Evolutionary conservation across 345 rosid genomes (phyloP).

Genomic region (Citrus medica): DNA sequence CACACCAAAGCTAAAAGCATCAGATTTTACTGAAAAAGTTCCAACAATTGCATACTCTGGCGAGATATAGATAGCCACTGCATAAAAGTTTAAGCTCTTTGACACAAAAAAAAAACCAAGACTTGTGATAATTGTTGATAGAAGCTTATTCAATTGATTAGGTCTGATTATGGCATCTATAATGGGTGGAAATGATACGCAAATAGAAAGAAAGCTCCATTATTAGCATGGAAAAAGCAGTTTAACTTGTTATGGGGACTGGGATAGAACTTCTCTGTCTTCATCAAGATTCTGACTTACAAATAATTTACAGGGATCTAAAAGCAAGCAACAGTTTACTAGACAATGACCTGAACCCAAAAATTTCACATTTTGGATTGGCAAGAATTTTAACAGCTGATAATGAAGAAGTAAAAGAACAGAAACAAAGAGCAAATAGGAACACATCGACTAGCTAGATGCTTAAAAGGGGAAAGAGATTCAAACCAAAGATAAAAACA

Average conservation of each 20-base stretch:
- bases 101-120: neutral
- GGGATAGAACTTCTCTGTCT: too few relatives aligned
- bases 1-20: constrained; percentile 12
- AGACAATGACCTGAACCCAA: too few relatives aligned
- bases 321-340: too few relatives aligned
- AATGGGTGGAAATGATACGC: too few relatives aligned
- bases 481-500: constrained; percentile 1
- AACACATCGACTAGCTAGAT: neutral
- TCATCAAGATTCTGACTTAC: too few relatives aligned
- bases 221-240: too few relatives aligned
- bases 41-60: constrained; percentile 16
- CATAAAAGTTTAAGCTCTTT: neutral
- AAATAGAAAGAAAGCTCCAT: too few relatives aligned
- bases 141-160: constrained; percentile 5
- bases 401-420: too few relatives aligned
- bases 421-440: too few relatives aligned
- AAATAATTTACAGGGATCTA: too few relatives aligned
- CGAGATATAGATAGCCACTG: constrained; percentile 9
- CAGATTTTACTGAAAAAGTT: neutral
- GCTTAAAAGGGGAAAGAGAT: neutral
- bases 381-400: neutral
- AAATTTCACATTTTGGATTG: too few relatives aligned
- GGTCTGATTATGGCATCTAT: neutral
- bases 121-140: neutral
- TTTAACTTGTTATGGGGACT: too few relatives aligned